These are phyloP conservation scores for Chaetothyriales sp. DNA, from an alignment of 2,329 filamentous ascomycete genomes.

Conservation along the genomic window DNA sequence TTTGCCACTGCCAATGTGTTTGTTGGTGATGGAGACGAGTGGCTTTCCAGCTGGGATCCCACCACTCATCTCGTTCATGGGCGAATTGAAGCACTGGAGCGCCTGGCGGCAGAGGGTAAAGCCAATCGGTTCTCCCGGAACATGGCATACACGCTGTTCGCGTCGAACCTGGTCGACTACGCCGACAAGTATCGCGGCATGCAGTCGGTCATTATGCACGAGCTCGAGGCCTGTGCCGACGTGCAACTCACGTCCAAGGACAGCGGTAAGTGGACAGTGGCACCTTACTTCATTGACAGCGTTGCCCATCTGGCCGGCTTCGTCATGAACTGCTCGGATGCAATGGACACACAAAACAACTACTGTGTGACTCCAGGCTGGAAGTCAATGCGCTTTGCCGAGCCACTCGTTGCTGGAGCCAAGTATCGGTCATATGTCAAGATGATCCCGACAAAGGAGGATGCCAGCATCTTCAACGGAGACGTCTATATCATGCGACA, in stretches of 20 bases:
- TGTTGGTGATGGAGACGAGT: slow-evolving; percentile 15
- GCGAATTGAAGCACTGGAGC: slow-evolving; percentile 18
- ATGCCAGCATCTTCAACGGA: slow-evolving; percentile 2
- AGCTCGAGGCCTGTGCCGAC: slow-evolving; percentile 19
- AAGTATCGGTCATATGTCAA: slow-evolving; percentile 20
- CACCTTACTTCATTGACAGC: slow-evolving; percentile 24
- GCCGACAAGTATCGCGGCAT: slow-evolving; percentile 20
- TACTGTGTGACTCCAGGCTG: slow-evolving; percentile 26
- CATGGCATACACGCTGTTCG: slow-evolving; percentile 22
- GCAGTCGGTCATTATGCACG: slow-evolving; percentile 21
- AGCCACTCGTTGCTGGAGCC: slow-evolving; percentile 13
- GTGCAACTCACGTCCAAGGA: slow-evolving; percentile 13
- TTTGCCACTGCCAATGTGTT: slow-evolving; percentile 16
- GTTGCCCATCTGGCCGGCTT: slow-evolving; percentile 25
- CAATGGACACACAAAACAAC: slow-evolving; percentile 8
- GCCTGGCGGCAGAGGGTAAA: slow-evolving; percentile 15
- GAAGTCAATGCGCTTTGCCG: slow-evolving; percentile 18
- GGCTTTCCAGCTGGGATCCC: slow-evolving; percentile 18
- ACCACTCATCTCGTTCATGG: slow-evolving; percentile 17
- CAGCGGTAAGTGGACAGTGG: slow-evolving; percentile 19
- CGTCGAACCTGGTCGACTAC: slow-evolving; percentile 20
- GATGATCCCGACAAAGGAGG: slow-evolving; percentile 17
- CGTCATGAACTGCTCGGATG: slow-evolving; percentile 22
- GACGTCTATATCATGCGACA: slow-evolving; percentile 19
- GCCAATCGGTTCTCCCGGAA: slow-evolving; percentile 18